These are phyloP conservation scores for Ramalina intermedia DNA, from an alignment of 495 filamentous ascomycete species.

Conservation along the genomic window DNA sequence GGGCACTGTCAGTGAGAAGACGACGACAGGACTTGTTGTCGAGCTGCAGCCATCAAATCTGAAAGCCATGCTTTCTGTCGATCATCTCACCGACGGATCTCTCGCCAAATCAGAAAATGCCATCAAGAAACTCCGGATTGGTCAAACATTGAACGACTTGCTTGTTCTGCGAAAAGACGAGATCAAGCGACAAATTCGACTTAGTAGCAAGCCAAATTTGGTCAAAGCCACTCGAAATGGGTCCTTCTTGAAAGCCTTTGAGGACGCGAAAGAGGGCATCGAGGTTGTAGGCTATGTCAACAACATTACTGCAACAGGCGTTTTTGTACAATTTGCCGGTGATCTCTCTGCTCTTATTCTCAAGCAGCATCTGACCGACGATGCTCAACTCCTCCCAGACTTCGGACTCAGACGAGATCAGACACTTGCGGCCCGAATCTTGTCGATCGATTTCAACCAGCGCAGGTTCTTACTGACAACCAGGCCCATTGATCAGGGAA, in stretches of 20 bases:
- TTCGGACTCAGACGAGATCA: conserved; percentile 67
- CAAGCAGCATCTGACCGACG: conserved; percentile 56
- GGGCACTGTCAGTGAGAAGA: conserved; percentile 74
- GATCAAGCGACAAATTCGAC: conserved; percentile 50
- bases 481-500: conserved; percentile 25
- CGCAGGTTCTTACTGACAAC: conserved; percentile 48
- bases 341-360: conserved; percentile 63
- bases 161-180: conserved; percentile 68
- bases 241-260: conserved; percentile 48
- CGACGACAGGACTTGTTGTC: conserved; percentile 60
- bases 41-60: conserved; percentile 57
- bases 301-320: conserved; percentile 60
- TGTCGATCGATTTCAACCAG: conserved; percentile 45
- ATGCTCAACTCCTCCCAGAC: conserved; percentile 45
- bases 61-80: conserved; percentile 57
- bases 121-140: conserved; percentile 65
- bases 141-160: conserved; percentile 70
- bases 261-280: conserved; percentile 53
- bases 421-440: conserved; percentile 52
- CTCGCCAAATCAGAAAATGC: conserved; percentile 55
- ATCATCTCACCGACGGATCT: conserved; percentile 73
- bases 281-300: conserved; percentile 68
- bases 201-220: conserved; percentile 70
- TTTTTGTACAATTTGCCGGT: conserved; percentile 73
- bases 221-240: conserved; percentile 56